A percentile compares a stretch with the other conserved stretches of the same genome.
phyloP scores from a whole-genome alignment of 768 basidiomycete genomes.

The Dentipellis fragilis region DNA sequence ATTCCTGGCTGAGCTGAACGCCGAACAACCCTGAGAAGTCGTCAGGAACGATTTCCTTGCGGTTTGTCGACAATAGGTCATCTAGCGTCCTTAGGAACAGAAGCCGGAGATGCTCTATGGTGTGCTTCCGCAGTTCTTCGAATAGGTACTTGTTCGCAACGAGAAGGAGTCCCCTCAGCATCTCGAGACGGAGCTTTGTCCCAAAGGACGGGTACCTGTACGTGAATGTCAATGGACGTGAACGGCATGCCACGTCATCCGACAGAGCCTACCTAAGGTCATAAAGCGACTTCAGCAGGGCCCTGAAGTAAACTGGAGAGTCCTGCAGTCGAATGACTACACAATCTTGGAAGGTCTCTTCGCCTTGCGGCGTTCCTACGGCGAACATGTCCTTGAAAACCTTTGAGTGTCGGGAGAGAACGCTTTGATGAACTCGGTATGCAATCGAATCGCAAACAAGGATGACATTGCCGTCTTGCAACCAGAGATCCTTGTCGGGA shows the following conservation, averaged over 20 bases:
- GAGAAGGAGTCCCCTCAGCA: neutral
- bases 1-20: neutral
- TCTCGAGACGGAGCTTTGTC: no score
- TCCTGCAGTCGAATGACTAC: neutral
- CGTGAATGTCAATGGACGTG: no score
- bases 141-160: neutral
- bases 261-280: neutral
- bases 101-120: neutral
- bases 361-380: neutral
- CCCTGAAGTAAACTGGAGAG: neutral
- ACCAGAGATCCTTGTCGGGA: neutral
- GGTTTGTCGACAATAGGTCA: neutral
- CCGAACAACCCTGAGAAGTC: neutral
- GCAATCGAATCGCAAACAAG: slow-evolving; percentile 1
- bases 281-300: neutral
- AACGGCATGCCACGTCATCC: neutral
- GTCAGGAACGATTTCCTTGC: neutral
- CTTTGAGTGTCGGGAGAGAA: slow-evolving; percentile 3
- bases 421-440: slow-evolving; percentile 4
- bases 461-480: slow-evolving; percentile 3
- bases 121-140: neutral
- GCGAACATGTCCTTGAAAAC: slow-evolving; percentile 10
- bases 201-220: no score
- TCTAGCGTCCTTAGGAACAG: neutral
- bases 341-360: neutral